phyloP scores from a whole-genome alignment of 2,329 filamentous ascomycete species.

The Blumeria hordei region DNA sequence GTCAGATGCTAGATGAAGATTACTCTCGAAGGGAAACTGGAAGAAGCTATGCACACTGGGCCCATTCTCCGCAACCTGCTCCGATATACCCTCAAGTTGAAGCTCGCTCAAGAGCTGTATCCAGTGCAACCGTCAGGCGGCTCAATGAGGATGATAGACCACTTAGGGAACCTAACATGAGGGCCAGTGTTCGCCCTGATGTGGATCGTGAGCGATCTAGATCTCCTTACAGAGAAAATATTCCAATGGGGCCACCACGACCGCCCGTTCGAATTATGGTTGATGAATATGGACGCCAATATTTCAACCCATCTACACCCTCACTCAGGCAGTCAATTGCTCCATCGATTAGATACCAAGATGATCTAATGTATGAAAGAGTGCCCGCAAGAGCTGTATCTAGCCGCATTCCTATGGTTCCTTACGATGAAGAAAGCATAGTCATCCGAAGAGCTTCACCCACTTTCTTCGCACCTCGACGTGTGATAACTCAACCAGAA shows the following conservation, averaged over 20 bases:
- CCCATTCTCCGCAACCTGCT: slow-evolving; percentile 11
- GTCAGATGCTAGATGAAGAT: slow-evolving; percentile 12
- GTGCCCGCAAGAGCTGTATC: slow-evolving; percentile 11
- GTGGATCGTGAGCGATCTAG: slow-evolving; percentile 23
- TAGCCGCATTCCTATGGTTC: slow-evolving; percentile 9
- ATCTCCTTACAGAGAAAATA: slow-evolving; percentile 22
- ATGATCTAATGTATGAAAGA: slow-evolving; percentile 43
- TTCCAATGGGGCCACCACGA: slow-evolving; percentile 22
- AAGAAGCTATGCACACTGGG: slow-evolving; percentile 8
- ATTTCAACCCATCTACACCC: slow-evolving; percentile 30
- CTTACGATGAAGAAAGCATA: slow-evolving; percentile 12
- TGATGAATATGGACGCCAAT: slow-evolving; percentile 65
- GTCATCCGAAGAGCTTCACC: slow-evolving; percentile 27
- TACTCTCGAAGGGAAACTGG: slow-evolving; percentile 9
- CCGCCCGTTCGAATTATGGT: slow-evolving; percentile 44
- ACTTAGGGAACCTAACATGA: slow-evolving; percentile 21
- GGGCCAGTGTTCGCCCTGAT: slow-evolving; percentile 25
- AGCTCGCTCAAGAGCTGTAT: slow-evolving; percentile 9
- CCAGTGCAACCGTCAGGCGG: slow-evolving; percentile 10
- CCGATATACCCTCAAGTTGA: slow-evolving; percentile 10
- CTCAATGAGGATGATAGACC: slow-evolving; percentile 17
- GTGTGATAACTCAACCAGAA: slow-evolving; percentile 39
- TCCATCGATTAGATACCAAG: slow-evolving; percentile 22
- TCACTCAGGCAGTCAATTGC: slow-evolving; percentile 28
- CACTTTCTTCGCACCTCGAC: slow-evolving; percentile 23